Base-by-base conservation (phyloP, 2,329 filamentous ascomycete species). In the Stemphylium beticola region DNA sequence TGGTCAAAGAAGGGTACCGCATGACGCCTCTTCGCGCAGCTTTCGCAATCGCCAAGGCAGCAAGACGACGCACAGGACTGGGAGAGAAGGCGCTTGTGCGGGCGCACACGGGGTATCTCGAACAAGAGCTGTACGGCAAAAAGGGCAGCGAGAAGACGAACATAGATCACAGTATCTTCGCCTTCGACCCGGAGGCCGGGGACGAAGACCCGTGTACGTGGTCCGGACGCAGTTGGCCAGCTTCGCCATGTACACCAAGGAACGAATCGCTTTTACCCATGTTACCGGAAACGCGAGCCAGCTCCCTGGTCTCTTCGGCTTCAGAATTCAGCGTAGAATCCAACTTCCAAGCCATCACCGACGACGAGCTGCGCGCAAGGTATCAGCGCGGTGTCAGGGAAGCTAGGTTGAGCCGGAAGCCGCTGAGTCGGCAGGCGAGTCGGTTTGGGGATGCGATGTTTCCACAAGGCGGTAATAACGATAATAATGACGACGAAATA, bases 1-100 rank as follows among this genome's bases (percentile, higher is more conserved):
- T 75, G 6, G 61, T 74, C 2, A 59, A 55, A 12, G 52, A 53
- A 1, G 72, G 74, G 1, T 74, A 69, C 24, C 24, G 51, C 14
- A 66, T 76, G 58, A 74, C 65, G 29, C 62, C 71, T 50, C 55
- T 76, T 20, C 49, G 75, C 5, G 68, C 69, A 2, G 68, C 66
- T 2, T 71, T 75, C 49, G 61, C 64, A 1, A 55, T 74, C 14
- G 62, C 60, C 3, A 61, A 56, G 14, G 69, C 64, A 2, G 69
- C 67, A 32, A 60, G 56, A 39, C n/a, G 53, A 11, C 60, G 53
- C n/a, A 69, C 62, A 12, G 72, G 65, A 0, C 10, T 71, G 20
- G 53, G 49, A 0, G 60, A 51, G 5, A 49, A 45, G 15, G 60
- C 66, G 32, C 31, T 74, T 4, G 41, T 74, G 0, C 52, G 60